phyloP scores from a whole-genome alignment of 169 alveolate genomes.

The Cryptosporidium andersoni region DNA sequence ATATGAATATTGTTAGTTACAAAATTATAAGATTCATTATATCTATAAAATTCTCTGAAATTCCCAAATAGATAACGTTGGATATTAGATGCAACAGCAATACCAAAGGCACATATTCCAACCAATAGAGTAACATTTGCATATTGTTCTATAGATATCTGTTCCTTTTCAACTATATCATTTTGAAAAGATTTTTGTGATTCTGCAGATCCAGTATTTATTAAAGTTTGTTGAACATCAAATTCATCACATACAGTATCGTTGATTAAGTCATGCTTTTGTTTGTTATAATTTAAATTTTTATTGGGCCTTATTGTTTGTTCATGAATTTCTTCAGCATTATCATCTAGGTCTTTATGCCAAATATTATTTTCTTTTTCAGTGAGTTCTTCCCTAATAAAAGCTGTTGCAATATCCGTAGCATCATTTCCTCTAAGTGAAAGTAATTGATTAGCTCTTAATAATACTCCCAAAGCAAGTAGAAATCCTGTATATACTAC shows the following conservation, averaged over 20 bases:
- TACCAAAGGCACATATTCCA: slow-evolving; percentile 49
- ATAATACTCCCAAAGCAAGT: slow-evolving; percentile 9
- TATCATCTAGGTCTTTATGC: slow-evolving; percentile 50
- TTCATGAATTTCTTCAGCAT: slow-evolving; percentile 41
- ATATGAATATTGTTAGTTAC: slow-evolving; percentile 16
- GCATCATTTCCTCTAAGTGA: slow-evolving; percentile 43
- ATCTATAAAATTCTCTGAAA: slow-evolving; percentile 54
- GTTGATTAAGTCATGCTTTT: slow-evolving; percentile 21
- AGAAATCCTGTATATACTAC: slow-evolving; percentile 30
- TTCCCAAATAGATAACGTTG: slow-evolving; percentile 60
- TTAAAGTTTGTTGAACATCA: slow-evolving; percentile 29
- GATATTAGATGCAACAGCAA: slow-evolving; percentile 33
- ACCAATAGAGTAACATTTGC: slow-evolving; percentile 39
- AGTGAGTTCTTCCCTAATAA: slow-evolving; percentile 48
- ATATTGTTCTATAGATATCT: slow-evolving; percentile 56
- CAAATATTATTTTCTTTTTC: slow-evolving; percentile 42
- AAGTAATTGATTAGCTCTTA: slow-evolving; percentile 30
- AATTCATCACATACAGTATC: slow-evolving; percentile 60
- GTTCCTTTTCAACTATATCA: slow-evolving; percentile 53
- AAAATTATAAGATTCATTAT: slow-evolving; percentile 53
- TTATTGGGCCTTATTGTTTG: slow-evolving; percentile 13
- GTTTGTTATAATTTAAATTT: slow-evolving; percentile 6
- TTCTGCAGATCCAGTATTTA: slow-evolving; percentile 11
- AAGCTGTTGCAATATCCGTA: slow-evolving; percentile 62
- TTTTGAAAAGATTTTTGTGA: slow-evolving; percentile 62